Evolutionary conservation across 2,329 filamentous ascomycete genomes (phyloP).

Genomic region (Phialophora macrospora): DNA sequence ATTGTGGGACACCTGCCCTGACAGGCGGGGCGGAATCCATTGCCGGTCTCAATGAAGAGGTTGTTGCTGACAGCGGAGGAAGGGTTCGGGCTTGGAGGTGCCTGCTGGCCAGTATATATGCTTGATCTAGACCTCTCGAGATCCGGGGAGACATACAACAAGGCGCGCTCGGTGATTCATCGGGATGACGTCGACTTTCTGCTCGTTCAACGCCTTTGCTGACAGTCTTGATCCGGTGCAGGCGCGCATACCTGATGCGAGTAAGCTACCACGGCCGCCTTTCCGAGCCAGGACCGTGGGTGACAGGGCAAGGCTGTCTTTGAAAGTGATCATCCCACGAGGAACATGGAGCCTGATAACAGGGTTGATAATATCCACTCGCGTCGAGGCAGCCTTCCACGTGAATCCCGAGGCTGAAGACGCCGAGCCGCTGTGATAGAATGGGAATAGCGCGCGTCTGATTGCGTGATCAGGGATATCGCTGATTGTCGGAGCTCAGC

Average conservation of each 20-base stretch:
- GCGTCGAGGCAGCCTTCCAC: conserved; percentile 4
- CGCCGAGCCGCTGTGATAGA: conserved; percentile 16
- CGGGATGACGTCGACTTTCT: conserved; percentile 12
- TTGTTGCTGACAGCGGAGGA: conserved; percentile 4
- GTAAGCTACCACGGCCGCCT: not conserved
- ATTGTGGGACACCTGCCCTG: conserved; percentile 5
- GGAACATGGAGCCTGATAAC: not conserved
- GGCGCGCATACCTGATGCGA: not conserved
- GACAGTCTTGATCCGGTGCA: not conserved
- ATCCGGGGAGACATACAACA: not conserved
- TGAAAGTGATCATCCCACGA: not conserved
- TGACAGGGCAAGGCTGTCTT: not conserved
- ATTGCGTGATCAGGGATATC: conserved; percentile 25
- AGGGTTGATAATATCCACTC: not conserved
- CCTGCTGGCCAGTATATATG: conserved; percentile 14
- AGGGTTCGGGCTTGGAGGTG: not conserved
- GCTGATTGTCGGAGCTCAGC: conserved; percentile 23
- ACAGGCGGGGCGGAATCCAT: conserved; percentile 20
- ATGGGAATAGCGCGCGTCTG: conserved; percentile 3
- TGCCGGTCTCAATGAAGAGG: not conserved
- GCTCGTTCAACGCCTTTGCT: not conserved
- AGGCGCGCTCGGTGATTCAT: conserved; percentile 3
- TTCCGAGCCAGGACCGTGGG: not conserved
- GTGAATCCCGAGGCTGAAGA: conserved; percentile 17
- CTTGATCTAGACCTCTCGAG: not conserved